Evolutionary conservation across 805 yeast species (phyloP), one percentile per base, ranked within the genome.

Genomic region (Metschnikowia aberdeeniae): DNA sequence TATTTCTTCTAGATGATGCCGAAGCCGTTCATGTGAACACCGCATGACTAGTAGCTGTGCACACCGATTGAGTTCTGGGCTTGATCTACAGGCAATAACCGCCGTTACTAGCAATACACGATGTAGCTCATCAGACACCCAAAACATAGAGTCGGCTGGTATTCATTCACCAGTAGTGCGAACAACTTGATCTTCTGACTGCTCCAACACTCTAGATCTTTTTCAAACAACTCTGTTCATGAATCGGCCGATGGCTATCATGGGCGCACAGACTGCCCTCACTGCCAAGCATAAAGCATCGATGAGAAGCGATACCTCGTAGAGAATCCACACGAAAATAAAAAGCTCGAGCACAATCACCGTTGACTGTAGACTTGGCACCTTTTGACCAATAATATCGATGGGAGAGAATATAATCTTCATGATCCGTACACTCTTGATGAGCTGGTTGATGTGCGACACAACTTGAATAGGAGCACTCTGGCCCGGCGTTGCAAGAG

Each of bases 281-380:
- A 71, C 66, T 60, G 68, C 69, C 72, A 68, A 67, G 51, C 75
- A 70, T 22, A 71, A 49, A 1, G 76, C 75, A 52, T 70, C 74
- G 11, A 71, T 60, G 41, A 71, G 58, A 27, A 68, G 57, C 45
- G 73, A 68, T 45, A 69, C 59, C 56, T 69, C 74, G 48, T 69
- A 71, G 22, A 71, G 52, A 3, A 70, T 58, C 75, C 75, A 71
- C 52, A 67, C 50, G 47, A 71, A 71, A 7, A 70, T 61, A 33
- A 60, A 56, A 36, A 71, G 50, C 51, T 71, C 76, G 6, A 63
- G 44, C 41, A 71, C 40, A n/a, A 69, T 65, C 19, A 71, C 74
- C n/a, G 66, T 44, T 1, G 73, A 66, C 50, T 70, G 74, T 20
- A 64, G 47, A 22, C 55, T 49, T 3, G 76, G 76, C 37, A 71